phyloP scores from a whole-genome alignment of 805 yeast species.

The Kazachstania kunashirensis region DNA sequence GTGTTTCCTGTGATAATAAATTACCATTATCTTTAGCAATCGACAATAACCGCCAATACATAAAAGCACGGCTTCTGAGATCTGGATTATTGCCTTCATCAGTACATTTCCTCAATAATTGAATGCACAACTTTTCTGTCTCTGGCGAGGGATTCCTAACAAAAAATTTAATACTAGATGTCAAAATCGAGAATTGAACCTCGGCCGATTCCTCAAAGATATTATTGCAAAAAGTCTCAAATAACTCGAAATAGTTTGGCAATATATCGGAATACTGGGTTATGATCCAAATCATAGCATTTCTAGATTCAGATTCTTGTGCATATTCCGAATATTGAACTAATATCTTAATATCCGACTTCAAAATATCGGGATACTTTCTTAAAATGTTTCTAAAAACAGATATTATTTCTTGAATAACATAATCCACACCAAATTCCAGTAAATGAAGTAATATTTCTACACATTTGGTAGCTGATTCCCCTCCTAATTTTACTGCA shows the following conservation, averaged over 20 bases:
- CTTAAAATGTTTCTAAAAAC: slow-evolving; percentile 71
- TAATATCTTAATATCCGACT: slow-evolving; percentile 35
- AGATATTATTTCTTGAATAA: slow-evolving; percentile 70
- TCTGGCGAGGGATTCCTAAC: slow-evolving; percentile 41
- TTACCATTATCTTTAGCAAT: slow-evolving; percentile 23
- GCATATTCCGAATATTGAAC: slow-evolving; percentile 40
- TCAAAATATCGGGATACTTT: slow-evolving; percentile 56
- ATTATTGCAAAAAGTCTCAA: slow-evolving; percentile 31
- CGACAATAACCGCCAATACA: slow-evolving; percentile 77
- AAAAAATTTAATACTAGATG: slow-evolving; percentile 65
- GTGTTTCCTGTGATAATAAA: slow-evolving; percentile 31
- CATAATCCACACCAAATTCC: slow-evolving; percentile 56
- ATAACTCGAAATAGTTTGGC: slow-evolving; percentile 19
- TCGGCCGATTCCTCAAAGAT: slow-evolving; percentile 55
- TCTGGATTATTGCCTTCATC: slow-evolving; percentile 77
- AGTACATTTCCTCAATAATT: slow-evolving; percentile 55
- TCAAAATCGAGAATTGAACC: slow-evolving; percentile 64
- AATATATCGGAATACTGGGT: slow-evolving; percentile 57
- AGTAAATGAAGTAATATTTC: slow-evolving; percentile 49
- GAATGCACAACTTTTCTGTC: slow-evolving; percentile 49
- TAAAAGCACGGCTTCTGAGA: slow-evolving; percentile 71
- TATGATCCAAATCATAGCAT: slow-evolving; percentile 73
- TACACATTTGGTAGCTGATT: slow-evolving; percentile 55
- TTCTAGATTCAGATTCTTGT: slow-evolving; percentile 70
- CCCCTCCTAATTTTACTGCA: slow-evolving; percentile 58